Base-by-base conservation (phyloP, 179 eudicot species). In the Silene coronaria region DNA sequence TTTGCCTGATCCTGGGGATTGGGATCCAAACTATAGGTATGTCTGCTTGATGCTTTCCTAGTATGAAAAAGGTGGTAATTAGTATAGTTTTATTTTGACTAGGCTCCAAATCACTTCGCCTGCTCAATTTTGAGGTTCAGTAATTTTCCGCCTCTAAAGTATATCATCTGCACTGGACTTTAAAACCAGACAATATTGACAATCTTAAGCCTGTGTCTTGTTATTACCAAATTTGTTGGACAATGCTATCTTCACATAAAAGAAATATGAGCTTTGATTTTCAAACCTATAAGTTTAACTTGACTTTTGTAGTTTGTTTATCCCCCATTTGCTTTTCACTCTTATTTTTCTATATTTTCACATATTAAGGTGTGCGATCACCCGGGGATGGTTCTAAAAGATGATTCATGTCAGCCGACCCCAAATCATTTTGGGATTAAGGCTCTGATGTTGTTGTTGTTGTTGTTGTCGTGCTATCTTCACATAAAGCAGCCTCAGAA, bases 11-110 rank as follows among this genome's bases (percentile, higher is more conserved):
- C 99, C 99, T 64, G 97, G 89, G 68, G 97, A 96, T 79, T 96
- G 99, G 99, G 99, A 96, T 87, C 99, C 99, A 75, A 90, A 96
- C 82, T 96, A 93, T 80, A 91, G 99, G 99, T 96, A 85, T 71
- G 84, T 61, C 19, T 64, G 61, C 63, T 68, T 70, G 30, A 1
- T 30, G 65, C 68, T 32, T 75, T 34, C 26, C 22, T 60, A 55
- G 74, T 69, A 5, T 45, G 30, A 45, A 69, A 36, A 51, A 42
- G 21, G 51, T 45, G 51, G 16, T 45, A 45, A 45, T 45, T 11
- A 45, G 13, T 36, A 32, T 16, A 10, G 63, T 69, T 38, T 30
- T 17, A 2, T 67, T 34, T 36, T 45, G 57, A n/a, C 32, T 69
- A 21, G 57, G n/a, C 53, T 38, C 26, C 23, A n/a, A 46, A 21